Base-by-base conservation (phyloP, 2,329 filamentous ascomycete species). In the Fusarium domesticum region DNA sequence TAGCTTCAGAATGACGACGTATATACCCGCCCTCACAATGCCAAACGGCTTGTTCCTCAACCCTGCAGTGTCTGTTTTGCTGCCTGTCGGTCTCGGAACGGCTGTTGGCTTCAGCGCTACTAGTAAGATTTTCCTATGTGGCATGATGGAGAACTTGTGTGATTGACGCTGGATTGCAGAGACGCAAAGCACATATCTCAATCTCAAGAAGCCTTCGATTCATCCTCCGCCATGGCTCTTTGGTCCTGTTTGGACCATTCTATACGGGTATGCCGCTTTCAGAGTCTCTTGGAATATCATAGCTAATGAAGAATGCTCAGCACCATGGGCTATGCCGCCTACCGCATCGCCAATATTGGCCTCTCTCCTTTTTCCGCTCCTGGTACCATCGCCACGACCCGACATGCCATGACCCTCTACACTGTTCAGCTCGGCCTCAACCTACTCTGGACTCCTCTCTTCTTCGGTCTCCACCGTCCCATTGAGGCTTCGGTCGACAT, bases 361-460 rank as follows among this genome's bases (percentile, higher is more conserved):
- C 77, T 83, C 39, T 74, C 75, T 6, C 81, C 82, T n/a, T 62
- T 75, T 31, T 65, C 76, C 30, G 71, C 75, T 28, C 70, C 77
- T 20, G 65, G 70, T 31, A 79, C 77, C n/a, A 74, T 80, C 37
- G 67, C 72, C 28, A 69, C 80, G 42, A 81, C 85, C 40, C 79
- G 80, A 63, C 76, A 82, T 54, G 85, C 84, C 54, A 84, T 88
- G 45, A 88, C 85, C 0, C 76, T 96, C 20, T 96, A 96, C 73
- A 87, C 87, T 2, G 74, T 90, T 47, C 91, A 96, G 69, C 82
- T 96, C 6, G 87, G 78, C 10, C 75, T 96, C 39, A 96, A 96
- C 65, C 73, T 95, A 20, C 67, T 85, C 42, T 97, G 89, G 89
- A 96, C 90, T 80, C 92, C 92, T 11, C 77, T 96, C 10, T 96